phyloP scores from a whole-genome alignment of 176 grass and related monocot species.

The Aegilops tauschii region DNA sequence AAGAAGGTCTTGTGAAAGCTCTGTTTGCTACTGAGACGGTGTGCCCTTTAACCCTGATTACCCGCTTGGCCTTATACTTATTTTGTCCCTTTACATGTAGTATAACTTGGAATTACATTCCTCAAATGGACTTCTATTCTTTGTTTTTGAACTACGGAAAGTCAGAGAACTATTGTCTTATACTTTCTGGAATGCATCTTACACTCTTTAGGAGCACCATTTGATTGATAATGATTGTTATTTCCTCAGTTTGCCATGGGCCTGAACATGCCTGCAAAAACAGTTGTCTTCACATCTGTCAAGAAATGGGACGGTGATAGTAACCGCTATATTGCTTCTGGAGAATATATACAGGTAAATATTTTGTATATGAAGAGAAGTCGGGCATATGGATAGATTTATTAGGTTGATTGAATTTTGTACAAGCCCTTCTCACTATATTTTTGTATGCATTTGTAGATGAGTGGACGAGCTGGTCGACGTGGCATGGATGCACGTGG shows the following conservation, averaged over 20 bases:
- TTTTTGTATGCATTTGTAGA: conserved; percentile 39
- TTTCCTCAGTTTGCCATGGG: conserved; percentile 87
- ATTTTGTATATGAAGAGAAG: conserved; percentile 13
- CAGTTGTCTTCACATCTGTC: conserved; percentile 96
- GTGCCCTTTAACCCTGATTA: conserved; percentile 34
- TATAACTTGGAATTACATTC: conserved; percentile 20
- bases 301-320: conserved; percentile 99
- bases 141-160: conserved; percentile 17
- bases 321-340: conserved; percentile 91
- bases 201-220: neutral
- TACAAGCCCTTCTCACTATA: conserved; percentile 13
- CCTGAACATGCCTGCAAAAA: conserved; percentile 99
- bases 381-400: neutral
- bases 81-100: conserved; percentile 2
- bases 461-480: conserved; percentile 97
- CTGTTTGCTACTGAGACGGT: conserved; percentile 99
- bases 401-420: neutral
- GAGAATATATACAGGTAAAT: conserved; percentile 92
- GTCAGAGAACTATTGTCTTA: neutral
- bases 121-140: neutral
- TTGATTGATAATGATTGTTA: conserved; percentile 34
- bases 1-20: conserved; percentile 99
- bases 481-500: conserved; percentile 93
- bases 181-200: neutral
- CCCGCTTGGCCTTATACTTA: conserved; percentile 8